Evolutionary conservation across 805 yeast genomes (phyloP).

Genomic region (Saturnispora sanitii): DNA sequence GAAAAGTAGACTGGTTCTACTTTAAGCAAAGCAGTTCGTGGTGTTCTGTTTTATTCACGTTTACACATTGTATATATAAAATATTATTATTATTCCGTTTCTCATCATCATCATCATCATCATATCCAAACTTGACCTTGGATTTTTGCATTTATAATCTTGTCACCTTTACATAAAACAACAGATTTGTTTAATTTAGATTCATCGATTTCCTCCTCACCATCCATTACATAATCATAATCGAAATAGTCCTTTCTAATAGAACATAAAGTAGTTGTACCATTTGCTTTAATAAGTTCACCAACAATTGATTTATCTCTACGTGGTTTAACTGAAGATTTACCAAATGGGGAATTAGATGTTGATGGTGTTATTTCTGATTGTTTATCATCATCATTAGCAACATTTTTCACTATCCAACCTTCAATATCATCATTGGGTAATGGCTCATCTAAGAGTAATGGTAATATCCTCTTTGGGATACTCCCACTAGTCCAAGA

Average conservation of each 20-base stretch:
- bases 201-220: background rate
- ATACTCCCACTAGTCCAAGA: conserved; percentile 75
- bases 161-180: conserved; percentile 3
- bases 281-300: conserved; percentile 43
- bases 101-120: too few species aligned
- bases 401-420: conserved; percentile 2
- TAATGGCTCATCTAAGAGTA: conserved; percentile 28
- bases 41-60: too few species aligned
- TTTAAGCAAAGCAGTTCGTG: conserved; percentile 15
- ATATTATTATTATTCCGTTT: too few species aligned
- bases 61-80: background rate
- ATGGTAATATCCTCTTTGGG: conserved; percentile 77
- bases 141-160: conserved; percentile 3
- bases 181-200: conserved; percentile 1
- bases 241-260: conserved; percentile 33
- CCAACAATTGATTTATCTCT: conserved; percentile 43
- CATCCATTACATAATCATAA: conserved; percentile 13
- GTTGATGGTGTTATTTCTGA: background rate
- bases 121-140: conserved; percentile 9
- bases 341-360: conserved; percentile 9
- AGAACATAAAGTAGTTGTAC: conserved; percentile 57
- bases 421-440: conserved; percentile 8
- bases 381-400: background rate
- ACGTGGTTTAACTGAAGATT: conserved; percentile 8
- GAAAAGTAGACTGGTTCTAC: too few species aligned